phyloP scores from a whole-genome alignment of 495 filamentous ascomycete genomes.

The Penicillium robsamsonii region DNA sequence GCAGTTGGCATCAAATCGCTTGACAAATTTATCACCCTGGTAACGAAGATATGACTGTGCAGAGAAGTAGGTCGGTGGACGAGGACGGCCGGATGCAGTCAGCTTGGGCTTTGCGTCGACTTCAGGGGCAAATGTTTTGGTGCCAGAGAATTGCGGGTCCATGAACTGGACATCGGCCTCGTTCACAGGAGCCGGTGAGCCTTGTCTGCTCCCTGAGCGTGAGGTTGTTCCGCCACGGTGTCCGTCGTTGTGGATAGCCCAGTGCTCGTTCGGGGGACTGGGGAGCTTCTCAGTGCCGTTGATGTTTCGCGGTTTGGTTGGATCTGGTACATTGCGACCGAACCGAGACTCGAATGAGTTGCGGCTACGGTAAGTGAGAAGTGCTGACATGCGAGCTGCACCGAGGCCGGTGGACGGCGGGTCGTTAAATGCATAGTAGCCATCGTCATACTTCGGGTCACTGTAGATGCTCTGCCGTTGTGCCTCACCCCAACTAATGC shows the following conservation, averaged over 20 bases:
- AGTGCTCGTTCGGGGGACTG: conserved; percentile 77
- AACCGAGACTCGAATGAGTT: conserved; percentile 97
- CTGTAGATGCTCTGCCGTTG: conserved; percentile 98
- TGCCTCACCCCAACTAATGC: conserved; percentile 98
- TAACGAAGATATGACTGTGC: conserved; percentile 98
- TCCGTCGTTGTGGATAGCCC: conserved; percentile 94
- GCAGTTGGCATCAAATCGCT: conserved; percentile 95
- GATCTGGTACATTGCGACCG: conserved; percentile 87
- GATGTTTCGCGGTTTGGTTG: conserved; percentile 73
- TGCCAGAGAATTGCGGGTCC: conserved; percentile 79
- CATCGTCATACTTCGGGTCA: conserved; percentile 96
- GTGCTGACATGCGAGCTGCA: conserved; percentile 92
- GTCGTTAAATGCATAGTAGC: conserved; percentile 83
- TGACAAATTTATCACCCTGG: conserved; percentile 94
- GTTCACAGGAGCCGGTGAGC: conserved; percentile 29
- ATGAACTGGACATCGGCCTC: conserved; percentile 45
- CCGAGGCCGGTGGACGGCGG: conserved; percentile 84
- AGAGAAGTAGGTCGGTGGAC: conserved; percentile 85
- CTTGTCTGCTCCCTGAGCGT: conserved; percentile 36
- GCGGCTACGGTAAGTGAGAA: conserved; percentile 91
- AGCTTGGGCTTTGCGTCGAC: conserved; percentile 17
- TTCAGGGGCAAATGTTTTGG: conserved; percentile 47
- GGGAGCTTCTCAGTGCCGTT: conserved; percentile 60
- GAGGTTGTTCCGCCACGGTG: conserved; percentile 58
- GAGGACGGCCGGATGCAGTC: conserved; percentile 37